Conservation (phyloP, 495 filamentous ascomycete species). For the Penicillium pancosmium region DNA sequence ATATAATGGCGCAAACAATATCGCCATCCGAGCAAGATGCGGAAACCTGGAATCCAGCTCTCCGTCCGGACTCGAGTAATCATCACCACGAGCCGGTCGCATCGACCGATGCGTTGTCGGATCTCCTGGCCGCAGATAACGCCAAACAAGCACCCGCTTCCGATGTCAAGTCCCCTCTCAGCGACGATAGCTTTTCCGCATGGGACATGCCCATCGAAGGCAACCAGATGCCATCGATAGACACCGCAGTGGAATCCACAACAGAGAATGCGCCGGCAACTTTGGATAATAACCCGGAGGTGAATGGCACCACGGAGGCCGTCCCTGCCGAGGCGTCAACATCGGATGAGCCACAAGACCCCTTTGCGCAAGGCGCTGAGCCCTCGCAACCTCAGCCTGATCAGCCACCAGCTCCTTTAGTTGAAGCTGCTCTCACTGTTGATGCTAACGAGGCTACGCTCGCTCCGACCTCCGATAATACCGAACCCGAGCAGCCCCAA, state of each 20-base stretch:
- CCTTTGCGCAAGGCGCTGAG: conserved; percentile 1
- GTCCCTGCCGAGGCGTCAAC: neutral
- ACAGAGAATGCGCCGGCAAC: conserved; percentile 1
- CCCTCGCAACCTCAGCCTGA: neutral
- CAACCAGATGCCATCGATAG: conserved; percentile 4
- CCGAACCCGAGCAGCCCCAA: neutral
- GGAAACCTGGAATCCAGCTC: conserved; percentile 47
- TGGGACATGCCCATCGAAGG: conserved; percentile 24
- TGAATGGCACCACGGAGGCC: neutral
- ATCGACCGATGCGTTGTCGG: conserved; percentile 11
- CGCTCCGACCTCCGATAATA: neutral
- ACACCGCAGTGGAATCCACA: conserved; percentile 12
- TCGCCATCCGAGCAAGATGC: conserved; percentile 21
- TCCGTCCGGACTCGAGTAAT: conserved; percentile 33
- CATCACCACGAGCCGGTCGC: conserved; percentile 11
- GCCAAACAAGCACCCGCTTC: conserved; percentile 13
- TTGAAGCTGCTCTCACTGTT: neutral
- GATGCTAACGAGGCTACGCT: neutral
- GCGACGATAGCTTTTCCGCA: conserved; percentile 24
- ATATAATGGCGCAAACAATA: conserved; percentile 27
- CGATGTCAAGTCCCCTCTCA: conserved; percentile 19
- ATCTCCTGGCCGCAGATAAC: conserved; percentile 16
- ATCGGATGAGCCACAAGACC: neutral
- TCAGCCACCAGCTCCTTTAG: neutral
- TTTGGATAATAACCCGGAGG: conserved; percentile 1